A percentile compares a stretch with the other conserved stretches of the same genome.
Conservation (phyloP, 306 rosid species). For the Betula pendula region DNA sequence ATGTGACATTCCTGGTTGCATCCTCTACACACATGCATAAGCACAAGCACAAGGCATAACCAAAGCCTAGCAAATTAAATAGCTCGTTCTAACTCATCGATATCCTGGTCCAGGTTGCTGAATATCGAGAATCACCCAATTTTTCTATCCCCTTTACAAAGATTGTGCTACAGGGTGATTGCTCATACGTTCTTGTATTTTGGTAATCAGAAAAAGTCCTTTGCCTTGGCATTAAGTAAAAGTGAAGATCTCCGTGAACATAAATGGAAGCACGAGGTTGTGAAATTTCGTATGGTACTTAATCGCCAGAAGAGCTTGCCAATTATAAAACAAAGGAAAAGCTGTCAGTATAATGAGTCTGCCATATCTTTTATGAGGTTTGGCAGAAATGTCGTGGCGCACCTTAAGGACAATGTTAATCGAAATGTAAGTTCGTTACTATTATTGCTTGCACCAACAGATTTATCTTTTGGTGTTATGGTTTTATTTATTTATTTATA, state of each 20-base stretch:
- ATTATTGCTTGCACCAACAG: not conserved
- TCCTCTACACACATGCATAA: no score
- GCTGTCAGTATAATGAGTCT: not conserved
- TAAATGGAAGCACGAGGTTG: not conserved
- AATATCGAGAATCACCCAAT: conserved; percentile 10
- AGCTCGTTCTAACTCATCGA: not conserved
- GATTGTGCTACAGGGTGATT: not conserved
- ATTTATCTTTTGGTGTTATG: not conserved
- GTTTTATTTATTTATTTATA: not conserved
- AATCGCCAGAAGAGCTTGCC: not conserved
- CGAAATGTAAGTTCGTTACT: conserved; percentile 1
- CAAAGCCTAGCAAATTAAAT: not conserved
- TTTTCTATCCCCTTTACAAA: conserved; percentile 8
- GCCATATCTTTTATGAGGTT: conserved; percentile 6
- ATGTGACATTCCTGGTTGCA: no score
- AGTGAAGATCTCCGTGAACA: not conserved
- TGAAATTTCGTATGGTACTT: not conserved
- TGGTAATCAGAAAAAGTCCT: not conserved
- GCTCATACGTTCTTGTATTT: conserved; percentile 13
- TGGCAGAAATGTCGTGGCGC: conserved; percentile 1
- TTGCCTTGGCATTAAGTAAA: not conserved
- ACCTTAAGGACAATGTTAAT: not conserved
- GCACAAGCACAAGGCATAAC: no score
- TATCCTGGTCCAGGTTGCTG: conserved; percentile 1
- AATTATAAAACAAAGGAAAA: not conserved